Evolutionary conservation across 2,329 filamentous ascomycete species (phyloP).

Genomic region (Claviceps lovelessii): DNA sequence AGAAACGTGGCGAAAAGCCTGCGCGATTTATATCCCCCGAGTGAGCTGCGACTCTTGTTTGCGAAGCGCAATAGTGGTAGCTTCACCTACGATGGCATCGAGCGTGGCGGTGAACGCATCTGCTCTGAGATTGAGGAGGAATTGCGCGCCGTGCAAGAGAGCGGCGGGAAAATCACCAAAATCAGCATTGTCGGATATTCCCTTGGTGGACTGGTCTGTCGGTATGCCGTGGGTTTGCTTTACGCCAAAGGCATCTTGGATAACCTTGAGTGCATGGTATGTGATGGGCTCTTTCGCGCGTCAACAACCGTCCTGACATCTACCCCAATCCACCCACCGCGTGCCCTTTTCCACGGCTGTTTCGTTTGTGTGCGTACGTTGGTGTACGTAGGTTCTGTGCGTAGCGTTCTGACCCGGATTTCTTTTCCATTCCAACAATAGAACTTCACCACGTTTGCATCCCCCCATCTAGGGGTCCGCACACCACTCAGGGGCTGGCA

Average conservation of each 20-base stretch:
- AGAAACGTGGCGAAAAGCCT: conserved; percentile 51
- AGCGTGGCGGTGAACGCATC: conserved; percentile 52
- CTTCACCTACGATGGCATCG: conserved; percentile 58
- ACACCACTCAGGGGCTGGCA: conserved; percentile 52
- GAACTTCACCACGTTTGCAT: conserved; percentile 90
- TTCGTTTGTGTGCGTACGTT: too few relatives aligned
- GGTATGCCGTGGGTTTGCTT: conserved; percentile 76
- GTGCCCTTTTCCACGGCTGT: not conserved
- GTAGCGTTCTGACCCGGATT: not conserved
- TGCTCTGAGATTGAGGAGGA: conserved; percentile 54
- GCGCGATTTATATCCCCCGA: conserved; percentile 43
- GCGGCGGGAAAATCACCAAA: conserved; percentile 61
- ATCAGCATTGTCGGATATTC: conserved; percentile 84
- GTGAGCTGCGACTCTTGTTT: conserved; percentile 55
- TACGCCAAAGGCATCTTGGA: conserved; percentile 71
- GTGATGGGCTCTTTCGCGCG: conserved; percentile 5
- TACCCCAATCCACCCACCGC: not conserved
- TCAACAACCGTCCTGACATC: not conserved
- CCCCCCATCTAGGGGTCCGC: conserved; percentile 66
- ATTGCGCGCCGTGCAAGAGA: conserved; percentile 37
- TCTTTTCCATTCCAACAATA: conserved; percentile 13
- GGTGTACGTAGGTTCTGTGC: not conserved
- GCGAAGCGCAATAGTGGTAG: conserved; percentile 60
- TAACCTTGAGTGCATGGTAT: conserved; percentile 60
- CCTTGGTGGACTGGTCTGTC: conserved; percentile 69